Percentiles rank a stretch among this genome's conserved stretches.
These are phyloP conservation scores for Backusella tarrabulga DNA, from an alignment of 192 early-diverging fungal genomes.

Conservation along the genomic window DNA sequence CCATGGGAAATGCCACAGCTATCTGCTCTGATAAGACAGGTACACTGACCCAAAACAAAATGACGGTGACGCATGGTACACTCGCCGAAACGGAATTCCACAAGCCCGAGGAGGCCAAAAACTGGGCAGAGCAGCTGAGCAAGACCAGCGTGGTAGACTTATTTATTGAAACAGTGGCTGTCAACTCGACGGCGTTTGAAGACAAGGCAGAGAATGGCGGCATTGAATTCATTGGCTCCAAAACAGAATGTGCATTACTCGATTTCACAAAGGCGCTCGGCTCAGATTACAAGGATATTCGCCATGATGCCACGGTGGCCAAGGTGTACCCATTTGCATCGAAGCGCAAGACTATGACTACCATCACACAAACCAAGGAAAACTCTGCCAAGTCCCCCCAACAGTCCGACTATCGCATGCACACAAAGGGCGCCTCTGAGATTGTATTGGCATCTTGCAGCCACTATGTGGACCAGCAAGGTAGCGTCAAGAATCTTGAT, in stretches of 20 bases:
- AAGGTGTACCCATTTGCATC: slow-evolving; percentile 87
- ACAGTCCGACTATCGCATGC: slow-evolving; percentile 48
- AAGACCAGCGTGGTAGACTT: slow-evolving; percentile 27
- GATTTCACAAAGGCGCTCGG: slow-evolving; percentile 64
- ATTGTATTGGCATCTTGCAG: slow-evolving; percentile 66
- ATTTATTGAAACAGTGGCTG: slow-evolving; percentile 57
- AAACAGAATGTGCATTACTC: slow-evolving; percentile 78
- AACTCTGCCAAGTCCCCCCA: slow-evolving; percentile 12
- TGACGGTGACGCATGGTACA: slow-evolving; percentile 71
- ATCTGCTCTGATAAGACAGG: slow-evolving; percentile 89
- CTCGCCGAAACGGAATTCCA: slow-evolving; percentile 50
- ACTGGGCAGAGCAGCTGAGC: slow-evolving; percentile 49
- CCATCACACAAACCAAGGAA: slow-evolving; percentile 46
- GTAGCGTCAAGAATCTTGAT: slow-evolving; percentile 45
- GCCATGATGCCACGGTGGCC: slow-evolving; percentile 48
- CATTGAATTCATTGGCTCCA: slow-evolving; percentile 67
- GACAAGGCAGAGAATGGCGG: slow-evolving; percentile 59
- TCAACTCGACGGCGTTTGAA: slow-evolving; percentile 77
- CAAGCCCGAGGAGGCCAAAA: slow-evolving; percentile 38
- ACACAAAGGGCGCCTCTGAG: slow-evolving; percentile 83
- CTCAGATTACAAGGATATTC: slow-evolving; percentile 54
- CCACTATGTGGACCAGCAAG: slow-evolving; percentile 51
- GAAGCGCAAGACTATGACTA: slow-evolving; percentile 89
- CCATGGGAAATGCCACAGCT: slow-evolving; percentile 80
- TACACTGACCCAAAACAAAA: slow-evolving; percentile 79